Percentiles rank a stretch among this genome's conserved stretches.
These are phyloP conservation scores for Exserohilum rostratum DNA, from an alignment of 2,329 filamentous ascomycete genomes.

Conservation along the genomic window DNA sequence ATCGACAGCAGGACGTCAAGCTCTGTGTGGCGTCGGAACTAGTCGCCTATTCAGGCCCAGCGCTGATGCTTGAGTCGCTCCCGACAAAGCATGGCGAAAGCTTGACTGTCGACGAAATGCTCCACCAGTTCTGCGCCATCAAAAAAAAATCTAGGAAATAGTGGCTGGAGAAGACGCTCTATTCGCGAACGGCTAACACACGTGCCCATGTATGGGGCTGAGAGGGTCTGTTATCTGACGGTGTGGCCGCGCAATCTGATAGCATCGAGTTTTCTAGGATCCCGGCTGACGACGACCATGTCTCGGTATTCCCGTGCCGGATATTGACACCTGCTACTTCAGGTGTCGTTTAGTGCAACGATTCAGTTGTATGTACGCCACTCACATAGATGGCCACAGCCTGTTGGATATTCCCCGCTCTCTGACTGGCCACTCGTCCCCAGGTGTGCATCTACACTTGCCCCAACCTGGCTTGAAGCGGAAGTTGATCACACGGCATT, in stretches of 20 bases:
- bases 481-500: constrained; percentile 14
- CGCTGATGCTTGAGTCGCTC: constrained; percentile 4
- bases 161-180: no score
- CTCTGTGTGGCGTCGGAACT: constrained; percentile 4
- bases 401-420: background rate
- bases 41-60: constrained; percentile 1
- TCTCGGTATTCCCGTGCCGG: background rate
- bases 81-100: constrained; percentile 17
- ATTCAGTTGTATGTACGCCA: background rate
- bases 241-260: background rate
- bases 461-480: constrained; percentile 1
- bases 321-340: background rate
- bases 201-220: no score
- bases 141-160: background rate
- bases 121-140: background rate
- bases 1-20: constrained; percentile 2
- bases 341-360: background rate
- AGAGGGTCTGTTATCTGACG: no score
- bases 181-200: no score
- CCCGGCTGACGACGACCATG: background rate
- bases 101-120: constrained; percentile 7
- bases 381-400: background rate
- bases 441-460: background rate
- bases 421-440: constrained; percentile 6
- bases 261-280: background rate